A percentile compares a stretch with the other conserved stretches of the same genome.
Evolutionary conservation across 1,139 yeast species (phyloP).

Genomic region (Kluyveromyces sp.): DNA sequence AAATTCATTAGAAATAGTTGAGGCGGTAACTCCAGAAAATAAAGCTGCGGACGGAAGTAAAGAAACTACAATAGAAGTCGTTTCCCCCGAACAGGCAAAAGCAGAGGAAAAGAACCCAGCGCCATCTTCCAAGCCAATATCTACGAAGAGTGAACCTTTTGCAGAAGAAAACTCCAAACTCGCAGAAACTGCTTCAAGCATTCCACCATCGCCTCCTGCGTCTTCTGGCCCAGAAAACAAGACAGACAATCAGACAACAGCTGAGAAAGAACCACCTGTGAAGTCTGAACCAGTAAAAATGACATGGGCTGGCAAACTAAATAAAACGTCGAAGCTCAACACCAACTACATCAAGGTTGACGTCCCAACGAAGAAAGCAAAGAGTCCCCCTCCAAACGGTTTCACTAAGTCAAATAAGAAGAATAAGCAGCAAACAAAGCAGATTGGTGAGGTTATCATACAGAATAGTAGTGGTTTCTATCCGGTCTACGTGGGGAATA

Average conservation of each 20-base stretch:
- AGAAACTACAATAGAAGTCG: background rate
- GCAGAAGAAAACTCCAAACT: constrained; percentile 10
- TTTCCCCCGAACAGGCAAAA: constrained; percentile 9
- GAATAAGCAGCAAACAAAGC: constrained; percentile 15
- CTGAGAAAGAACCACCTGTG: constrained; percentile 6
- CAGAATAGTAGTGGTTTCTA: constrained; percentile 29
- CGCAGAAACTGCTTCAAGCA: background rate
- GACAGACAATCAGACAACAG: background rate
- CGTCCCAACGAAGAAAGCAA: constrained; percentile 2
- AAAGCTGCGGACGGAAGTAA: background rate
- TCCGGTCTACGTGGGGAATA: constrained; percentile 28
- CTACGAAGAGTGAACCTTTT: background rate
- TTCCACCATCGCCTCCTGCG: background rate
- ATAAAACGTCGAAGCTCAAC: constrained; percentile 4
- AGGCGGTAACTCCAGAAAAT: constrained; percentile 12
- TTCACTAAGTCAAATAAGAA: constrained; percentile 15
- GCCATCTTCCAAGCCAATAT: background rate
- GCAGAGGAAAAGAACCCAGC: constrained; percentile 7
- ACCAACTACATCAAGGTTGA: constrained; percentile 6
- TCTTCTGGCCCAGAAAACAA: background rate
- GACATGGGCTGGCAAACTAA: constrained; percentile 25
- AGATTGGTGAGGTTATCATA: constrained; percentile 14
- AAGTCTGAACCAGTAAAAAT: constrained; percentile 14
- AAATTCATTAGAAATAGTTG: background rate
- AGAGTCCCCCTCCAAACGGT: constrained; percentile 12